Evolutionary conservation across 1,284 basidiomycete genomes (phyloP).

Genomic region (Trichosporon sp.): DNA sequence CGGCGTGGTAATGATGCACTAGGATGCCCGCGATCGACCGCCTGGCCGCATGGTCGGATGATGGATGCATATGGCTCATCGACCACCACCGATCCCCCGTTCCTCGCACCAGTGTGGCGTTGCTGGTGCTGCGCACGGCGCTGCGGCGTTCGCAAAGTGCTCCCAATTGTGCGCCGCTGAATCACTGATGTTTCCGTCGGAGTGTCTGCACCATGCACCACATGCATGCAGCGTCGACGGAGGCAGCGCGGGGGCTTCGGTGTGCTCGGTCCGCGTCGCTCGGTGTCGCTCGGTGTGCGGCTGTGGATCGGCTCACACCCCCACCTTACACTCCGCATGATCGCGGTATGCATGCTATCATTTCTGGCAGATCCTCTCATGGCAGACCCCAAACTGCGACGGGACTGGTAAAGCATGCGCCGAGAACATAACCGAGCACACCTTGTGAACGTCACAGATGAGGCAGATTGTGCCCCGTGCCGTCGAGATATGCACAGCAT

Average conservation of each 20-base stretch:
- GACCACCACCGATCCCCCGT: background rate
- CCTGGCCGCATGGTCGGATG: background rate
- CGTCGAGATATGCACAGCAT: background rate
- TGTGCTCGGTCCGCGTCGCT: background rate
- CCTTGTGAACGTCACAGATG: background rate
- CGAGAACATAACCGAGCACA: background rate
- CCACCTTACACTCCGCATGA: background rate
- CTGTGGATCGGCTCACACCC: background rate
- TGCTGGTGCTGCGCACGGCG: background rate
- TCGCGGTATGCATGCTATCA: constrained; percentile 3
- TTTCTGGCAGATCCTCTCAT: background rate
- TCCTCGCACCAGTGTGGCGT: background rate
- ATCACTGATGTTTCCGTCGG: background rate
- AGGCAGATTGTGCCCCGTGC: background rate
- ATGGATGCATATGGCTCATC: background rate
- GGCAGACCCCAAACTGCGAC: background rate
- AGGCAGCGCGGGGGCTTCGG: background rate
- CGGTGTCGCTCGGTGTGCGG: background rate
- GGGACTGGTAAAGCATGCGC: background rate
- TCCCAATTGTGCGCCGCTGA: background rate
- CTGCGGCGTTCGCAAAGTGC: constrained; percentile 1
- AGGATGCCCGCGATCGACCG: background rate
- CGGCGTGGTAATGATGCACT: background rate
- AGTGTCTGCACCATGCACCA: background rate
- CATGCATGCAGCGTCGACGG: background rate